Percentiles rank a stretch among this genome's conserved stretches.
phyloP scores from a whole-genome alignment of 352 stramenopile genomes.

The Phytophthora hybrid region DNA sequence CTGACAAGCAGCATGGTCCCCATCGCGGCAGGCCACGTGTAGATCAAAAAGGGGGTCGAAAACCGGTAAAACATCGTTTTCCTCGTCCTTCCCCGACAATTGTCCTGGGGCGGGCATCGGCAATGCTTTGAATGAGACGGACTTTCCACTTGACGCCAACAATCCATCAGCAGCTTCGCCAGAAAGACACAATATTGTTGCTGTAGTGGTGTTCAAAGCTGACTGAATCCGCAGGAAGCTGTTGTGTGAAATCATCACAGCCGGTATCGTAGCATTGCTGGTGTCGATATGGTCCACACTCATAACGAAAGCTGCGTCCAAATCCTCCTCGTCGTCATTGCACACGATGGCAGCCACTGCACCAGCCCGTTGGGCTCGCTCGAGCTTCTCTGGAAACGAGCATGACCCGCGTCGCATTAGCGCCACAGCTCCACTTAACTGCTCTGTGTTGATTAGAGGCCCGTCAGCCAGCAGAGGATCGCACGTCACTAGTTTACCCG shows the following conservation, averaged over 20 bases:
- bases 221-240: constrained; percentile 49
- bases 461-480: constrained; percentile 61
- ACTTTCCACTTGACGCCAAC: constrained; percentile 28
- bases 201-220: constrained; percentile 19
- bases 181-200: constrained; percentile 64
- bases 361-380: constrained; percentile 63
- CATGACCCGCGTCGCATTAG: constrained; percentile 69
- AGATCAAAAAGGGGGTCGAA: constrained; percentile 8
- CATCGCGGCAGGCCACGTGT: constrained; percentile 48
- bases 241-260: constrained; percentile 70
- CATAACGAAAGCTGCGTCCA: constrained; percentile 75
- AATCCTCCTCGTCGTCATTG: constrained; percentile 64
- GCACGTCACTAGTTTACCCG: constrained; percentile 51
- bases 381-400: constrained; percentile 76
- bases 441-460: constrained; percentile 43
- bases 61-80: background rate
- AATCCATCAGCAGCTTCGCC: constrained; percentile 51
- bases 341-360: constrained; percentile 71
- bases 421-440: constrained; percentile 50
- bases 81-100: background rate
- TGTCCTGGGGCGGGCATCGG: constrained; percentile 7
- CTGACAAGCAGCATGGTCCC: constrained; percentile 56
- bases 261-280: constrained; percentile 72
- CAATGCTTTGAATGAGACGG: constrained; percentile 37
- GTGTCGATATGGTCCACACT: constrained; percentile 72